Evolutionary conservation across 495 filamentous ascomycete species (phyloP).

Genomic region (Trichoderma erinaceum): DNA sequence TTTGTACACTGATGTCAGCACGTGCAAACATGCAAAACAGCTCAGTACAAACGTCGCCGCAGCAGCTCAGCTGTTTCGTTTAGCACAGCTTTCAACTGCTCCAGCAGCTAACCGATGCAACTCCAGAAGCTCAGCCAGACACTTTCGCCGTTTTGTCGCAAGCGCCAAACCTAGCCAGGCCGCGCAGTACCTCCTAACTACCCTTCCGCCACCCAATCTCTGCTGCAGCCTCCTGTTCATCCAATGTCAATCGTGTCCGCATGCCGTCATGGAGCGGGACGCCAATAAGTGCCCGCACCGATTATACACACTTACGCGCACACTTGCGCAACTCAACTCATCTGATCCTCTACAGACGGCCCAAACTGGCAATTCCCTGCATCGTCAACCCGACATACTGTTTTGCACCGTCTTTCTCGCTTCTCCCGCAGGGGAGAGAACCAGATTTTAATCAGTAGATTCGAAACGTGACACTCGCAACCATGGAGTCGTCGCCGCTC

Average conservation of each 20-base stretch:
- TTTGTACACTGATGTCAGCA: too few species aligned
- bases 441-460: background rate
- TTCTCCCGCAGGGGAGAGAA: background rate
- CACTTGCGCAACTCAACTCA: background rate
- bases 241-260: background rate
- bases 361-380: background rate
- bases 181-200: background rate
- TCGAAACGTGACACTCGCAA: conserved; percentile 16
- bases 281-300: background rate
- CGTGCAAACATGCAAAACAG: too few species aligned
- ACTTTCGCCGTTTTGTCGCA: background rate
- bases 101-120: too few species aligned
- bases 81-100: too few species aligned
- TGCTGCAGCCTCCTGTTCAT: background rate
- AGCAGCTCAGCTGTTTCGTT: too few species aligned
- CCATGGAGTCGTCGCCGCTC: conserved; percentile 40
- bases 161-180: background rate
- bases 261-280: conserved; percentile 8
- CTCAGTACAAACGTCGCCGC: too few species aligned
- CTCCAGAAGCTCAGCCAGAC: too few species aligned
- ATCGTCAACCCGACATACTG: background rate
- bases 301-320: conserved; percentile 2
- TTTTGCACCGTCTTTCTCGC: background rate
- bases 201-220: background rate
- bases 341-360: background rate